Percentiles rank a stretch among this genome's conserved stretches.
Evolutionary conservation across 257 asterid species (phyloP).

Genomic region (Petunia secreta): DNA sequence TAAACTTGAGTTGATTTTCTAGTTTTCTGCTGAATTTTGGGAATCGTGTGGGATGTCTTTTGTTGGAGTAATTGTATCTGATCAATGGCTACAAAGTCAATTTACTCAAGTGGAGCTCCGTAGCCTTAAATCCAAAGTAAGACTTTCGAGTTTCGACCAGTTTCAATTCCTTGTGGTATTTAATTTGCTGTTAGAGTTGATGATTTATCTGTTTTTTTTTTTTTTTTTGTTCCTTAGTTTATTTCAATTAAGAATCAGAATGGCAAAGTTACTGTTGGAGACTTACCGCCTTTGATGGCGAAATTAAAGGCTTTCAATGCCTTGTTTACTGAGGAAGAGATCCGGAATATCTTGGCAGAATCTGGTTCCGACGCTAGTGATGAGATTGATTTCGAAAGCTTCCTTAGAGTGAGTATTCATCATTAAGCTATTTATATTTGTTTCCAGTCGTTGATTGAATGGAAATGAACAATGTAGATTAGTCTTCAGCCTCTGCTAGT

Average conservation of each 20-base stretch:
- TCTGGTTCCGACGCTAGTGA: slow-evolving; percentile 49
- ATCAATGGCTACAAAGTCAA: slow-evolving; percentile 97
- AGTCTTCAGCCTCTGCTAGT: neutral
- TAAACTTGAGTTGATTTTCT: slow-evolving; percentile 28
- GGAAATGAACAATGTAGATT: slow-evolving; percentile 8
- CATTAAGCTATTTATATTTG: neutral
- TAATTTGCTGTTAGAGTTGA: slow-evolving; percentile 24
- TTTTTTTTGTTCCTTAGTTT: slow-evolving; percentile 48
- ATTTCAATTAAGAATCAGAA: slow-evolving; percentile 63
- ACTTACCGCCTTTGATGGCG: slow-evolving; percentile 72
- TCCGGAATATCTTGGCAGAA: slow-evolving; percentile 56
- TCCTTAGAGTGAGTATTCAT: slow-evolving; percentile 69
- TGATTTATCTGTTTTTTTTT: slow-evolving; percentile 17
- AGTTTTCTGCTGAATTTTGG: slow-evolving; percentile 5
- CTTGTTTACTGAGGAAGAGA: slow-evolving; percentile 67
- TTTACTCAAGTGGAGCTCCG: slow-evolving; percentile 95
- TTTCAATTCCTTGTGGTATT: neutral
- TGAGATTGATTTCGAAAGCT: slow-evolving; percentile 93
- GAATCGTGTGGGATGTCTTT: slow-evolving; percentile 77
- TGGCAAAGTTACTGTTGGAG: slow-evolving; percentile 72
- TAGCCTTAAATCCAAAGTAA: slow-evolving; percentile 80
- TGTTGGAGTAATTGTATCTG: slow-evolving; percentile 85
- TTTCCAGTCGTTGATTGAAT: neutral
- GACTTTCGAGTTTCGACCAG: slow-evolving; percentile 5
- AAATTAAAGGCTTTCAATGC: slow-evolving; percentile 67